phyloP scores from a whole-genome alignment of 352 stramenopile genomes.

The Pythium volutum region DNA sequence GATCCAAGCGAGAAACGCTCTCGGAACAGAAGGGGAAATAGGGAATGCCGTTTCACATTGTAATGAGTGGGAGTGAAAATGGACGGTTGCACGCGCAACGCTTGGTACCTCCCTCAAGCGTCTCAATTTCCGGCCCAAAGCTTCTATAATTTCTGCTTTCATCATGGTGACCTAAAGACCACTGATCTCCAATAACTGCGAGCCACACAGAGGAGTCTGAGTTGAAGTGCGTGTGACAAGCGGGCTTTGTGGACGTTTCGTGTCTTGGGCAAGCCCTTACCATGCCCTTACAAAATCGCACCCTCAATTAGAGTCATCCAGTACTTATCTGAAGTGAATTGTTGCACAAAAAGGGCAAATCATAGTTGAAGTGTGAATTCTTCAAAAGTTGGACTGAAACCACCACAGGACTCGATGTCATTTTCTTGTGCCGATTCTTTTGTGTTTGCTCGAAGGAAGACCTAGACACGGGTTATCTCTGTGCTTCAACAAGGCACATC shows the following conservation, averaged over 20 bases:
- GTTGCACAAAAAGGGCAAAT: neutral
- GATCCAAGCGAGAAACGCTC: neutral
- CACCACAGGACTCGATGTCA: neutral
- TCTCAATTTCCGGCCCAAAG: neutral
- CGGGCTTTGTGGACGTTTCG: neutral
- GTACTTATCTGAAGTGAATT: neutral
- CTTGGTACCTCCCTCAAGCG: neutral
- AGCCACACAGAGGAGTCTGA: neutral
- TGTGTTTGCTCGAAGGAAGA: neutral
- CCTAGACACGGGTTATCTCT: neutral
- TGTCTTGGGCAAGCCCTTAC: neutral
- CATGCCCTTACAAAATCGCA: conserved; percentile 25
- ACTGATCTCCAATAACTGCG: neutral
- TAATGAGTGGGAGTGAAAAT: neutral
- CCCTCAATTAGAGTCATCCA: neutral
- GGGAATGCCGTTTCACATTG: neutral
- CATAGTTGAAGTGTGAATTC: neutral
- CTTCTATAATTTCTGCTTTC: neutral
- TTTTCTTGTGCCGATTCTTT: neutral
- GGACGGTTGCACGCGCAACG: conserved; percentile 7
- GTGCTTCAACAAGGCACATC: neutral
- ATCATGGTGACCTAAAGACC: neutral
- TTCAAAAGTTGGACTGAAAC: neutral
- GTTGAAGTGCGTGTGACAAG: conserved; percentile 4
- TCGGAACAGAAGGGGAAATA: neutral